Base-by-base conservation (phyloP, 75 land plant genomes). In the Larix kaempferi region DNA sequence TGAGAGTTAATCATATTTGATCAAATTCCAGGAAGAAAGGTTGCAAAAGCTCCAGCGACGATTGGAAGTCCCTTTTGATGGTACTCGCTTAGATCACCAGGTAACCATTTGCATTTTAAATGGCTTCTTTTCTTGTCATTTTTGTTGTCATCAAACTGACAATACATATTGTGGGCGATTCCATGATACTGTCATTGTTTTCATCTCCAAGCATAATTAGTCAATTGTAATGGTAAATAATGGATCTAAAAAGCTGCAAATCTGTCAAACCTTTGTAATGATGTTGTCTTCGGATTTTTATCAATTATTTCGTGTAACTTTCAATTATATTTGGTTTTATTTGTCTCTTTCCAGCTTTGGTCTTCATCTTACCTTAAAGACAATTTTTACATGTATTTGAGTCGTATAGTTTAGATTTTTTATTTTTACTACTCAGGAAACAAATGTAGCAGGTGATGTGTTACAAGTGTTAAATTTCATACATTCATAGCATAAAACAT, bases 51-150 rank as follows among this genome's bases (percentile, higher is more conserved):
- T 96, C 57, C 89, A 87, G 77, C 75, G 82, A 52, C 90, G 95
- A 62, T 82, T 96, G 80, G 86, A 81, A 82, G 83, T 94, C 62
- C 89, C 95, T 4, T 96, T 94, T 81, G 98, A 96, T 85, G 89
- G 95, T 41, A 76, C 98, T 73, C 77, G 74, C 27, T 16, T 65
- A 16, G 92, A 90, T 86, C 98, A 96, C 83, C 99, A 94, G 75
- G 95, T 95, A 83, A 54, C 54, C 54, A 49, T 69, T 39, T 35
- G 39, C 41, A 4, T 23, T 41, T 6, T 39, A 69, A 22, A 44
- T 21, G 35, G 35, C n/a, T 44, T 69, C n/a, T 69, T 37, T 21
- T 41, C 44, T 65, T 65, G 17, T 37, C 10, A 3, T 39, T 69
- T 69, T 22, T 49, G 54, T 49, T 49, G 12, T 69, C 41, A 41